Evolutionary conservation across 192 early-diverging fungal species (phyloP), one percentile per base, ranked within the genome.

Genomic region (Coemansia aciculifera): DNA sequence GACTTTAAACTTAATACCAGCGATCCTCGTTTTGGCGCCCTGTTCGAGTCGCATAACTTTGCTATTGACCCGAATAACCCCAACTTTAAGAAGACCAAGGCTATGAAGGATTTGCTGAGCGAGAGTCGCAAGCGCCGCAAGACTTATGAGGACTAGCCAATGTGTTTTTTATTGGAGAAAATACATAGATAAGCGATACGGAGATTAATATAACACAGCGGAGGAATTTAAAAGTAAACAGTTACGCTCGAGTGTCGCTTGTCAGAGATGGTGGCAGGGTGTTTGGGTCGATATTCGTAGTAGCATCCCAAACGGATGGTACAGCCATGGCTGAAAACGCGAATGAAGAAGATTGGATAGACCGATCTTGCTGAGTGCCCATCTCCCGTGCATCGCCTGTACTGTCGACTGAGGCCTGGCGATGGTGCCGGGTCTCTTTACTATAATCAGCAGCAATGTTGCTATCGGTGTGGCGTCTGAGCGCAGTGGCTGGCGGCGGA

Each of bases 11-110:
- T 98, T 46, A 82, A 98, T 71, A 87, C 91, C 4, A 73, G 68
- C 39, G 97, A 98, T 79, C 87, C 93, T 57, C 89, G 97, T 63
- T 98, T 98, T 72, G 74, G 86, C 19, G 89, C 91, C 0, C 39
- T 96, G 73, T 85, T 89, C 37, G 89, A 93, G 4, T 90, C 88
- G 10, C 90, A 94, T 75, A 89, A 92, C 62, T 97, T 96, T 79
- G 94, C 94, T 29, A 93, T 98, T 51, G 97, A 98, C 73, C 94
- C 95, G 17, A 95, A 94, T 40, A 97, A 94, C 81, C 92, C 97
- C 61, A 88, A 92, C 83, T 93, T 77, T 68, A 81, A 84, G 73
- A 81, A 84, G 77, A 85, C 75, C 61, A 75, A 83, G 71, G 70
- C 78, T 23, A 79, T 84, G 82, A 77, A 81, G 54, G 57, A 70